Evolutionary conservation across 768 basidiomycete genomes (phyloP), one percentile per base, ranked within the genome.

Genomic region (Infundibulicybe gibba): DNA sequence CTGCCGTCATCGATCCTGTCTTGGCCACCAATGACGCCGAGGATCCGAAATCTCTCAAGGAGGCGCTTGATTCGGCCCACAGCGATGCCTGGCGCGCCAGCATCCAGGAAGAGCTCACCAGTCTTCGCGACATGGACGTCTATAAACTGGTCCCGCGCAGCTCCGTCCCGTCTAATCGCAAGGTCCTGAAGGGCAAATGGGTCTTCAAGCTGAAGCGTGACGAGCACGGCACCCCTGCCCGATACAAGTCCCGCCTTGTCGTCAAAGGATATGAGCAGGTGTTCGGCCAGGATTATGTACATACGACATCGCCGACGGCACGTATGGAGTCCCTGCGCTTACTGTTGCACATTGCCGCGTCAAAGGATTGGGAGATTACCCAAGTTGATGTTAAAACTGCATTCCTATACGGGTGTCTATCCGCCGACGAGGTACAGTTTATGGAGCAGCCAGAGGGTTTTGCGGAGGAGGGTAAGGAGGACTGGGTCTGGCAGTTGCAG

Each of bases 211-310:
- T 51, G 3, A 73, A 74, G 49, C 45, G 48, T 13, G 56, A 71
- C 45, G 49, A 37, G 10, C 13, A 42, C 6, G 66, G 68, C 15
- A 49, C 41, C 0, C 45, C 66, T 15, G 35, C 35, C 2, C 46
- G 57, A 1, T 61, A 66, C 51, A 72, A 72, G 45, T 73, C 67
- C 0, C 46, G 68, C 5, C 57, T 66, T 14, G 56, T 61, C 19
- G 63, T 67, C 1, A 55, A 59, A 19, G 68, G 71, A 0, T 67
- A 55, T 52, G 43, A 57, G 0, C 69, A 71, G 42, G 49, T 63
- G 2, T 45, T 41, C 2, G 59, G 63, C 12, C 17, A 54, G 25
- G 60, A 65, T 45, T 64, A 56, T 49, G 40, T 39, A 34, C 39
- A 60, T 13, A 62, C 61, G 0, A 60, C 57, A 11, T 51, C 64